phyloP scores from a whole-genome alignment of 495 filamentous ascomycete genomes.

The Tuber aestivum region DNA sequence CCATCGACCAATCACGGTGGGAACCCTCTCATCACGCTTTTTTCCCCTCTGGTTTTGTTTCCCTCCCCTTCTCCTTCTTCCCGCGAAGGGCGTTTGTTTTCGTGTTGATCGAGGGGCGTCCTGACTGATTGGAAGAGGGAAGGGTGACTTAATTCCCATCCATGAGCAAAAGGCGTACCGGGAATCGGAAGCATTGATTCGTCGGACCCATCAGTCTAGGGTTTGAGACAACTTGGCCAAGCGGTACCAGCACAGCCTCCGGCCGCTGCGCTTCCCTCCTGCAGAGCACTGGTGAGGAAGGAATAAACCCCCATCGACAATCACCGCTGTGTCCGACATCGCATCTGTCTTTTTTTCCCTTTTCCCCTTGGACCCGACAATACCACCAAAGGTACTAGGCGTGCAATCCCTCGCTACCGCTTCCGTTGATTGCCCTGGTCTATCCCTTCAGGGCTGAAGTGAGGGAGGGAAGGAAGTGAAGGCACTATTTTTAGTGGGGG shows the following conservation, averaged over 20 bases:
- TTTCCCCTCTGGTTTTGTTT: neutral
- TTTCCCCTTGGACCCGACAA: neutral
- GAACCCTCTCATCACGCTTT: neutral
- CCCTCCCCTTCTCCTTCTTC: neutral
- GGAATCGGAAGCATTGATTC: neutral
- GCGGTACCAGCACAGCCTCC: neutral
- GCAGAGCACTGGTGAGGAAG: neutral
- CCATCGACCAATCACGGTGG: neutral
- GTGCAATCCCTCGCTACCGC: neutral
- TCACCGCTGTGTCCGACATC: neutral
- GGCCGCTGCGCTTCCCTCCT: neutral
- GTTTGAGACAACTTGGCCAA: neutral
- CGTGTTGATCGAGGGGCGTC: neutral
- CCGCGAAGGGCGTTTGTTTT: neutral
- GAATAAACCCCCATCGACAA: neutral
- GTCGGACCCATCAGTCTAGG: neutral
- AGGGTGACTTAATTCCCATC: neutral
- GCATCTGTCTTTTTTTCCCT: neutral
- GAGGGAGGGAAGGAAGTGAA: conserved; percentile 15
- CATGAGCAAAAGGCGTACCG: neutral
- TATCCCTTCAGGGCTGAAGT: conserved; percentile 17
- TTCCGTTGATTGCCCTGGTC: neutral
- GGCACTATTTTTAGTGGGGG: conserved; percentile 37
- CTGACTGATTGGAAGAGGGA: neutral
- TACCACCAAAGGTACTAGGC: neutral